A percentile compares a stretch with the other conserved stretches of the same genome.
Evolutionary conservation across 805 yeast genomes (phyloP).

Genomic region (Teunomyces funiuensis): DNA sequence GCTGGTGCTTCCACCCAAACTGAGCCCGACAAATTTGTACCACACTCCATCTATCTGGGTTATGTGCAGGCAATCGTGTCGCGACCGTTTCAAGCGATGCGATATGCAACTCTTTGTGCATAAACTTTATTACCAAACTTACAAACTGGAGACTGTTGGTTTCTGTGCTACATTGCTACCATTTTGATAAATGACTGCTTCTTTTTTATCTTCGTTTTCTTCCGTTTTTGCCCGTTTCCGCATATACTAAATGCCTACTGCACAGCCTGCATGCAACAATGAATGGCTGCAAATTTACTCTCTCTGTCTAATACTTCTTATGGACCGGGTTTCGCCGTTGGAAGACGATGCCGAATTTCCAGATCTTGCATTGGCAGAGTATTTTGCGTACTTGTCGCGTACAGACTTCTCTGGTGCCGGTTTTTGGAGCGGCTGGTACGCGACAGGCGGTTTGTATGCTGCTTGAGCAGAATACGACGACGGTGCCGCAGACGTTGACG

Average conservation of each 20-base stretch:
- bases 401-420: constrained; percentile 15
- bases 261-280: not conserved
- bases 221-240: too few relatives aligned
- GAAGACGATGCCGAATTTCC: not conserved
- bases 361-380: constrained; percentile 5
- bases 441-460: not conserved
- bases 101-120: too few relatives aligned
- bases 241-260: not conserved
- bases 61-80: not conserved
- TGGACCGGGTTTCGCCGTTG: not conserved
- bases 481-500: not conserved
- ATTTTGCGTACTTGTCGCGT: constrained; percentile 26
- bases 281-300: constrained; percentile 2
- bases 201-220: too few relatives aligned
- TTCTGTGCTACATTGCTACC: too few relatives aligned
- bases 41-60: not conserved
- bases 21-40: not conserved
- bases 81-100: not conserved
- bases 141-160: too few relatives aligned
- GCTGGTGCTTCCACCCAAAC: not conserved
- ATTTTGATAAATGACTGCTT: too few relatives aligned
- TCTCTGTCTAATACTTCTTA: constrained; percentile 2
- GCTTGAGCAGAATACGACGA: not conserved
- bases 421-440: not conserved
- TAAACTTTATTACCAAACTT: too few relatives aligned